Percentiles rank a stretch among this genome's conserved stretches.
Evolutionary conservation across 75 land plant genomes (phyloP).

Genomic region (Sequoia sempervirens): DNA sequence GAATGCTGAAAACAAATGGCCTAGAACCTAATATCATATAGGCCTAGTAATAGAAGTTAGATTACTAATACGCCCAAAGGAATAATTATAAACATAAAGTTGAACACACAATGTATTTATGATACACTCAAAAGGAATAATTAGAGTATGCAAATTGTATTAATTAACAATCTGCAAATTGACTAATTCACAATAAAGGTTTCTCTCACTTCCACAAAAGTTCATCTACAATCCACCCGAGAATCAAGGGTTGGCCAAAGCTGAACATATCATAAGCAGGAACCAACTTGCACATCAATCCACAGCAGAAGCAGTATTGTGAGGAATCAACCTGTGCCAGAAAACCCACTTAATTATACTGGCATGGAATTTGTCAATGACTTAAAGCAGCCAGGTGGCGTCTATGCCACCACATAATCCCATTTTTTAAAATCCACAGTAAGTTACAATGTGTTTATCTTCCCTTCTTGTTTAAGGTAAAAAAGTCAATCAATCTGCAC

Average conservation of each 20-base stretch:
- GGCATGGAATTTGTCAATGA: too few species aligned
- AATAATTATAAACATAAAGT: not conserved
- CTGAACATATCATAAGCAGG: not conserved
- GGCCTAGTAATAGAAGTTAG: not conserved
- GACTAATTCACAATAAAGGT: not conserved
- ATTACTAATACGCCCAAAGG: not conserved
- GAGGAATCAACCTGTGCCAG: not conserved
- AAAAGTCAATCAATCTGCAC: not conserved
- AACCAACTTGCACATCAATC: not conserved
- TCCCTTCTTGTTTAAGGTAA: too few species aligned
- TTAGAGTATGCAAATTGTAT: not conserved
- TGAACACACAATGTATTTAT: not conserved
- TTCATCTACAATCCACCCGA: not conserved
- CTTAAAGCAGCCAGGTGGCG: too few species aligned
- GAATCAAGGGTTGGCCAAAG: not conserved
- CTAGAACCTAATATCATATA: not conserved
- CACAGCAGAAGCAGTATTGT: not conserved
- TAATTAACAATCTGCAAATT: not conserved
- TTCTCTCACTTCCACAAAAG: not conserved
- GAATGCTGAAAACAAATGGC: not conserved
- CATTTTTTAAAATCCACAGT: too few species aligned
- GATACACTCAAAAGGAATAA: not conserved
- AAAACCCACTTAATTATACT: too few species aligned
- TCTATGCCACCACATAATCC: too few species aligned
- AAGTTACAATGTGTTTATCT: too few species aligned